phyloP scores from a whole-genome alignment of 768 basidiomycete genomes.

The Mycena olivaceomarginata region DNA sequence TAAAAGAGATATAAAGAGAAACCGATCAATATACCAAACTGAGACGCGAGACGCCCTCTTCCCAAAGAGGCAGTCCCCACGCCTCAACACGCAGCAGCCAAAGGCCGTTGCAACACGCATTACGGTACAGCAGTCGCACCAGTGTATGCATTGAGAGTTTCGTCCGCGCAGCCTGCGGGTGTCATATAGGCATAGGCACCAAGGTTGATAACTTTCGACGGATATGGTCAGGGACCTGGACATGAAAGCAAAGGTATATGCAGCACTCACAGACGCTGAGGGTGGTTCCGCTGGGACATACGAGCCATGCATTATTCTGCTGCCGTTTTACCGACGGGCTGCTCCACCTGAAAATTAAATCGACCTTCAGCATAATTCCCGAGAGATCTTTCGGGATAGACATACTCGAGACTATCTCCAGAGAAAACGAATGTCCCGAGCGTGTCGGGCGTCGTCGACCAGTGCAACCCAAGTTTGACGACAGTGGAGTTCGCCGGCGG shows the following conservation, averaged over 20 bases:
- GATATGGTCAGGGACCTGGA: constrained; percentile 6
- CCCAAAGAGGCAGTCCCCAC: no score
- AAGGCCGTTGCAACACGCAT: background rate
- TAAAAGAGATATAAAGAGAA: no score
- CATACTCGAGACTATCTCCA: constrained; percentile 72
- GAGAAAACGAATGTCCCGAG: constrained; percentile 72
- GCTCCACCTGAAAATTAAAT: constrained; percentile 60
- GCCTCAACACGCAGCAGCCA: no score
- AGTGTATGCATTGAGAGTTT: constrained; percentile 78
- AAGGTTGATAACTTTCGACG: constrained; percentile 65
- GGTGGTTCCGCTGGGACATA: constrained; percentile 60
- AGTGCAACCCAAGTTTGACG: constrained; percentile 68
- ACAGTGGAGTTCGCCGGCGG: constrained; percentile 65
- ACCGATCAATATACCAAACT: no score
- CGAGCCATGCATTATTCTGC: constrained; percentile 74
- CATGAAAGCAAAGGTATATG: background rate
- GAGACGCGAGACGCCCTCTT: no score
- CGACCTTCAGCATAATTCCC: background rate
- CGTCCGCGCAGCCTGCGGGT: constrained; percentile 75
- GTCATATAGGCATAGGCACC: constrained; percentile 73
- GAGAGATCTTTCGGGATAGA: background rate
- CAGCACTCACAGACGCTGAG: constrained; percentile 42
- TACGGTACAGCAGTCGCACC: constrained; percentile 67
- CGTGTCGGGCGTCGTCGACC: constrained; percentile 68
- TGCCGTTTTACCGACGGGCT: constrained; percentile 68